phyloP scores from a whole-genome alignment of 179 eudicot genomes.

The Silene vulgaris region DNA sequence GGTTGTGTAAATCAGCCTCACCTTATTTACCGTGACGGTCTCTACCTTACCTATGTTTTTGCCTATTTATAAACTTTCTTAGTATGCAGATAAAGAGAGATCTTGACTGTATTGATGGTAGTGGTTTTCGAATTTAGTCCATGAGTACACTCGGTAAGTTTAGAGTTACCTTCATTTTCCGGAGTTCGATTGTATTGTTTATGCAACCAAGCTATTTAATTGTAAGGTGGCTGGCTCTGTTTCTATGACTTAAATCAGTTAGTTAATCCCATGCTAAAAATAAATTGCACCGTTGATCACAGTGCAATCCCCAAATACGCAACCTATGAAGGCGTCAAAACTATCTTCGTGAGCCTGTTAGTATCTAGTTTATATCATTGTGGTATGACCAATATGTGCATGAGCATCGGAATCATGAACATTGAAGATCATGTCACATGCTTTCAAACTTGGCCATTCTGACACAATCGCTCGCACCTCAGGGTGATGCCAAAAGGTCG shows the following conservation, averaged over 20 bases:
- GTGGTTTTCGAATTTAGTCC: too few species aligned
- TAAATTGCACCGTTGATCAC: slow-evolving; percentile 29
- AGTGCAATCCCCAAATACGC: slow-evolving; percentile 32
- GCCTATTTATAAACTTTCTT: background rate
- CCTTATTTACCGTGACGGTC: too few species aligned
- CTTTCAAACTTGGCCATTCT: slow-evolving; percentile 7
- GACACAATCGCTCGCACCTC: too few species aligned
- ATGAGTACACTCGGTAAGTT: background rate
- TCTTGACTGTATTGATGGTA: too few species aligned
- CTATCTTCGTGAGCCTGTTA: background rate
- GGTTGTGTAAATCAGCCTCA: too few species aligned
- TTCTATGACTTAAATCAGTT: too few species aligned
- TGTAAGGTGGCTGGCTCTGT: slow-evolving; percentile 28
- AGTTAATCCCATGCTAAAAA: slow-evolving; percentile 30
- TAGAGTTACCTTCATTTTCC: slow-evolving; percentile 25
- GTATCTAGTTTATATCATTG: slow-evolving; percentile 26
- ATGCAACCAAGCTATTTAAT: slow-evolving; percentile 21
- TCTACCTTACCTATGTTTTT: background rate
- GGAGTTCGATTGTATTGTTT: slow-evolving; percentile 15
- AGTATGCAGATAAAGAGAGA: background rate
- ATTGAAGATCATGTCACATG: slow-evolving; percentile 16
- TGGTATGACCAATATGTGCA: slow-evolving; percentile 30
- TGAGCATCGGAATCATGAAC: slow-evolving; percentile 20
- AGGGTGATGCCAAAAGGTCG: too few species aligned
- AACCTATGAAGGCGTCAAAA: slow-evolving; percentile 16